Conservation (phyloP, 768 basidiomycete species). For the Austroboletus festivus region DNA sequence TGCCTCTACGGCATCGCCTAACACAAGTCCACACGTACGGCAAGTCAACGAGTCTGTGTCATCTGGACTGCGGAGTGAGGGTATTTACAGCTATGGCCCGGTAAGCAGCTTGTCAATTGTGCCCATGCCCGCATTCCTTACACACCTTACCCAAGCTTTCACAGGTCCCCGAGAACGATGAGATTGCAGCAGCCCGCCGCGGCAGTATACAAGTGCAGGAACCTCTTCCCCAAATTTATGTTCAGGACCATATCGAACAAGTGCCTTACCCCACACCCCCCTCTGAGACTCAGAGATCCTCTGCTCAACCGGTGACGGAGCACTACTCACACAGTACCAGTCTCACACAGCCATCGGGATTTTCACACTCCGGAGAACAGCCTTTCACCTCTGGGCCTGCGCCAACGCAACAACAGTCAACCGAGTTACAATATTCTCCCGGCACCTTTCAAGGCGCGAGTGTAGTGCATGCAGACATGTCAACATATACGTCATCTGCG, state of each 20-base stretch:
- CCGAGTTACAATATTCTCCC: slow-evolving; percentile 20
- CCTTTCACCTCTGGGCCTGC: slow-evolving; percentile 16
- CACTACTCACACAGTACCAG: slow-evolving; percentile 13
- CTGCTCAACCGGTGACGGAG: slow-evolving; percentile 18
- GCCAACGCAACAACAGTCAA: slow-evolving; percentile 6
- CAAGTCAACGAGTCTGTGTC: slow-evolving; percentile 22
- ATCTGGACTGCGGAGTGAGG: slow-evolving; percentile 23
- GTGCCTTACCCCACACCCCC: slow-evolving; percentile 17
- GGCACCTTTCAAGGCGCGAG: slow-evolving; percentile 11
- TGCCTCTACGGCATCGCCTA: slow-evolving; percentile 43
- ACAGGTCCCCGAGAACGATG: slow-evolving; percentile 23
- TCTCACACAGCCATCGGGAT: slow-evolving; percentile 14
- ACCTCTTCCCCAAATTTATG: slow-evolving; percentile 22
- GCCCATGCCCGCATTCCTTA: not conserved
- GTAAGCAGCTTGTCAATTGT: slow-evolving; percentile 11
- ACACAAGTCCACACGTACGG: slow-evolving; percentile 32
- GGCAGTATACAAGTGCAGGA: slow-evolving; percentile 24
- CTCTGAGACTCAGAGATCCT: slow-evolving; percentile 12
- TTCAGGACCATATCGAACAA: slow-evolving; percentile 18
- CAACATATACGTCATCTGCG: slow-evolving; percentile 16
- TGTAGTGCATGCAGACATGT: slow-evolving; percentile 12
- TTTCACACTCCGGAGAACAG: slow-evolving; percentile 13
- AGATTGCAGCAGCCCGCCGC: slow-evolving; percentile 23
- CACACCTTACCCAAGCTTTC: slow-evolving; percentile 9
- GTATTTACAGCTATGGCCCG: slow-evolving; percentile 25